Conservation (phyloP, 306 rosid genomes). For the Quercus cerris region DNA sequence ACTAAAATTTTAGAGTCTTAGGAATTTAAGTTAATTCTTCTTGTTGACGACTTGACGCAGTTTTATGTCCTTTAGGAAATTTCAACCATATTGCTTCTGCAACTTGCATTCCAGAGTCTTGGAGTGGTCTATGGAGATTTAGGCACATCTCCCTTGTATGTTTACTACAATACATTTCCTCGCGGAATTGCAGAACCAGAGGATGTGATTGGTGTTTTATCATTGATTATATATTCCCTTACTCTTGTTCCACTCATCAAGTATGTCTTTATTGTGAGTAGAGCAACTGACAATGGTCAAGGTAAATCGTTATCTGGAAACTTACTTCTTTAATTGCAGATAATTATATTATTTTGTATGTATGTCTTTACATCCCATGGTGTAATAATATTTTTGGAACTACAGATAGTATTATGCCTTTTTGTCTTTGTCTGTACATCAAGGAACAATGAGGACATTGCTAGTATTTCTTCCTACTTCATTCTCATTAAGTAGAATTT, state of each 20-base stretch:
- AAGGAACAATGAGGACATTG: too few relatives aligned
- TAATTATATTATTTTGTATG: neutral
- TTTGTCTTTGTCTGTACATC: too few relatives aligned
- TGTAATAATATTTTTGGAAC: too few relatives aligned
- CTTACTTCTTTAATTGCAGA: neutral
- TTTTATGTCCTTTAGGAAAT: conserved; percentile 61
- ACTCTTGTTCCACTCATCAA: conserved; percentile 92
- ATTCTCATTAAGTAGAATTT: too few relatives aligned
- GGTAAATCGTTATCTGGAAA: conserved; percentile 42
- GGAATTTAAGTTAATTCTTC: neutral
- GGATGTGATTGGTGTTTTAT: conserved; percentile 91
- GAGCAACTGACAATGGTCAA: conserved; percentile 99
- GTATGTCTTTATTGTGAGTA: conserved; percentile 75
- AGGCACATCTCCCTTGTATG: conserved; percentile 97
- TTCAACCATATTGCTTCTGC: conserved; percentile 73
- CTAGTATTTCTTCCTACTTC: too few relatives aligned
- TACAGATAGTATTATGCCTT: too few relatives aligned
- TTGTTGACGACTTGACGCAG: neutral
- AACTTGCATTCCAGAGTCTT: conserved; percentile 94
- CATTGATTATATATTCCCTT: conserved; percentile 95
- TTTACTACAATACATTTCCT: conserved; percentile 93
- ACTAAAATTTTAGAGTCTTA: too few relatives aligned
- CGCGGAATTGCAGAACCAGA: conserved; percentile 60
- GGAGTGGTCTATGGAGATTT: conserved; percentile 98
- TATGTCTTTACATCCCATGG: too few relatives aligned